A percentile compares a stretch with the other conserved stretches of the same genome.
phyloP scores from a whole-genome alignment of 331 rosid genomes.

The Stylosanthes scabra region DNA sequence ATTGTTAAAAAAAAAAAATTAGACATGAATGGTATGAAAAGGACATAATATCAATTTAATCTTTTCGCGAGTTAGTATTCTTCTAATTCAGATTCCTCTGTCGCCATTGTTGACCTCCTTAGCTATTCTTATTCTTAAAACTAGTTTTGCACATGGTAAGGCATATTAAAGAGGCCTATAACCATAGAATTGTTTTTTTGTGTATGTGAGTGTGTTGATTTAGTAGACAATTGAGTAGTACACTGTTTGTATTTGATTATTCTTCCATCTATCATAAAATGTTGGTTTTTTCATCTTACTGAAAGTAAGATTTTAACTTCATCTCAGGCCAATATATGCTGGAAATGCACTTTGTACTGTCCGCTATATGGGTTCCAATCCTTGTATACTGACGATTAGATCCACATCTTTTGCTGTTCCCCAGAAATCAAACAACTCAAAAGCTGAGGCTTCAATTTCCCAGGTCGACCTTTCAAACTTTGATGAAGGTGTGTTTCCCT shows the following conservation, averaged over 20 bases:
- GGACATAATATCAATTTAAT: constrained; percentile 1
- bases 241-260: constrained; percentile 28
- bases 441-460: constrained; percentile 72
- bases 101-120: not conserved
- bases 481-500: constrained; percentile 71
- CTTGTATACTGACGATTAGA: constrained; percentile 86
- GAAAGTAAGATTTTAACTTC: constrained; percentile 36
- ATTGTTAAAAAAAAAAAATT: not conserved
- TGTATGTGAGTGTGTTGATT: constrained; percentile 9
- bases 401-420: constrained; percentile 79
- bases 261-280: constrained; percentile 22
- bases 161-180: constrained; percentile 13
- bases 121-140: constrained; percentile 9
- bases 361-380: constrained; percentile 75
- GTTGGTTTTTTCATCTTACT: constrained; percentile 22
- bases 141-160: constrained; percentile 9
- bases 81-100: constrained; percentile 16
- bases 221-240: constrained; percentile 23
- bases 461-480: constrained; percentile 95
- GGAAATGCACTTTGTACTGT: constrained; percentile 93
- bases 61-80: constrained; percentile 12
- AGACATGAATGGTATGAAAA: constrained; percentile 17
- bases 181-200: not conserved
- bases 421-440: constrained; percentile 50
- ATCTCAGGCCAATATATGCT: constrained; percentile 93